Percentiles rank a stretch among this genome's conserved stretches.
These are phyloP conservation scores for Buxus sempervirens DNA, from an alignment of 164 flowering plant species.

Conservation along the genomic window DNA sequence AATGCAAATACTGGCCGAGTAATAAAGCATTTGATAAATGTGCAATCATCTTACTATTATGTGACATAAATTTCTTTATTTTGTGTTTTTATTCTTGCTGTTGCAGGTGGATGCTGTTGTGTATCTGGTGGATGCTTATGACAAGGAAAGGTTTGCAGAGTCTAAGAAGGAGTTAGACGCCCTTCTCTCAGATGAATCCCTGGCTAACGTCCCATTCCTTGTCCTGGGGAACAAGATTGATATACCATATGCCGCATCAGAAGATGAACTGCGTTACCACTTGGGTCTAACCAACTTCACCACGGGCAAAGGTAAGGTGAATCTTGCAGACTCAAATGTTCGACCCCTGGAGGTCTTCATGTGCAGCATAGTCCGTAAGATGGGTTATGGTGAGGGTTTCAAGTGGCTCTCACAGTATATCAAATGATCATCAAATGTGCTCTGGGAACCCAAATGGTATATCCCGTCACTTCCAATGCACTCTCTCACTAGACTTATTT, in stretches of 20 bases:
- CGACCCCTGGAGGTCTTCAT: conserved; percentile 64
- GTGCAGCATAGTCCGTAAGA: conserved; percentile 73
- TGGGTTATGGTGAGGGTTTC: conserved; percentile 55
- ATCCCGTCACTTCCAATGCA: not conserved
- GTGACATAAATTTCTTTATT: too few relatives aligned
- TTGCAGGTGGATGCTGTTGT: conserved; percentile 72
- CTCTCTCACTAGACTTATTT: not conserved
- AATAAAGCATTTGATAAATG: too few relatives aligned
- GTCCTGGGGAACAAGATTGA: conserved; percentile 54
- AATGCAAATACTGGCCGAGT: too few relatives aligned
- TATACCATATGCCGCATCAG: conserved; percentile 67
- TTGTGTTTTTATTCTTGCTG: not conserved
- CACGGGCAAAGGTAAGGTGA: conserved; percentile 67
- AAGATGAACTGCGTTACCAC: conserved; percentile 49
- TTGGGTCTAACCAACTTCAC: conserved; percentile 55
- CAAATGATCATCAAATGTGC: conserved; percentile 17
- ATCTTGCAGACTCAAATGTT: conserved; percentile 37
- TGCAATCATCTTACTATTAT: too few relatives aligned
- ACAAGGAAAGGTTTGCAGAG: conserved; percentile 69
- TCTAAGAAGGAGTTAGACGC: conserved; percentile 68
- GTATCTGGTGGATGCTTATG: conserved; percentile 66
- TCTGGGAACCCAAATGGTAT: not conserved
- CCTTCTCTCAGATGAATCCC: conserved; percentile 60
- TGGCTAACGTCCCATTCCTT: conserved; percentile 52
- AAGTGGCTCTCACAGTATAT: conserved; percentile 71